phyloP scores from a whole-genome alignment of 2,329 filamentous ascomycete genomes.

The Neofusicoccum sp. region DNA sequence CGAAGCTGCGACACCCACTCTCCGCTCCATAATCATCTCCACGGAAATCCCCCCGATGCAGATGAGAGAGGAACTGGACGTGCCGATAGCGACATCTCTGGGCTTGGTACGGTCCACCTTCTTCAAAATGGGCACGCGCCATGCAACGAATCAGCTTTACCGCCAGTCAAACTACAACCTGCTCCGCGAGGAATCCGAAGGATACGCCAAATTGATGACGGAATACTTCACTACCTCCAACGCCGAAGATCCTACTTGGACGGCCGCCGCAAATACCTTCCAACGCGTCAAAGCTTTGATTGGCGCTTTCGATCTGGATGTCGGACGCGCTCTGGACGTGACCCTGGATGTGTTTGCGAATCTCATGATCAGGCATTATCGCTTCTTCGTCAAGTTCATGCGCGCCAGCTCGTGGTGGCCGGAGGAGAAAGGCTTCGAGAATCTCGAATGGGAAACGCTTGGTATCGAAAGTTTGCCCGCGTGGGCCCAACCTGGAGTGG shows the following conservation, averaged over 20 bases:
- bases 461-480: constrained; percentile 69
- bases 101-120: constrained; percentile 86
- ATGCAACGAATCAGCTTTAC: constrained; percentile 90
- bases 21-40: constrained; percentile 68
- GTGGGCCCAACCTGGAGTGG: constrained; percentile 77
- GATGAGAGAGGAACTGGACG: constrained; percentile 82
- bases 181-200: constrained; percentile 90
- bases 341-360: constrained; percentile 94
- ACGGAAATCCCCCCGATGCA: constrained; percentile 69
- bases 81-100: constrained; percentile 68
- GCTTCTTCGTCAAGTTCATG: constrained; percentile 92
- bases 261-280: constrained; percentile 80
- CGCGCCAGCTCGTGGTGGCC: constrained; percentile 98
- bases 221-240: constrained; percentile 90
- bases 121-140: constrained; percentile 75
- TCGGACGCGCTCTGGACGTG: constrained; percentile 89
- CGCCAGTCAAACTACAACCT: constrained; percentile 97
- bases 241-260: constrained; percentile 68
- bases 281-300: constrained; percentile 92
- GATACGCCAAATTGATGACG: constrained; percentile 92
- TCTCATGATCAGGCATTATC: constrained; percentile 85
- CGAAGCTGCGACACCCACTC: constrained; percentile 56
- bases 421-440: constrained; percentile 56
- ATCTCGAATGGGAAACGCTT: constrained; percentile 48
- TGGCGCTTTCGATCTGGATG: constrained; percentile 94